Evolutionary conservation across 202 grass and related monocot genomes (phyloP), one percentile per base, ranked within the genome.

Genomic region (Zoysia matrella): DNA sequence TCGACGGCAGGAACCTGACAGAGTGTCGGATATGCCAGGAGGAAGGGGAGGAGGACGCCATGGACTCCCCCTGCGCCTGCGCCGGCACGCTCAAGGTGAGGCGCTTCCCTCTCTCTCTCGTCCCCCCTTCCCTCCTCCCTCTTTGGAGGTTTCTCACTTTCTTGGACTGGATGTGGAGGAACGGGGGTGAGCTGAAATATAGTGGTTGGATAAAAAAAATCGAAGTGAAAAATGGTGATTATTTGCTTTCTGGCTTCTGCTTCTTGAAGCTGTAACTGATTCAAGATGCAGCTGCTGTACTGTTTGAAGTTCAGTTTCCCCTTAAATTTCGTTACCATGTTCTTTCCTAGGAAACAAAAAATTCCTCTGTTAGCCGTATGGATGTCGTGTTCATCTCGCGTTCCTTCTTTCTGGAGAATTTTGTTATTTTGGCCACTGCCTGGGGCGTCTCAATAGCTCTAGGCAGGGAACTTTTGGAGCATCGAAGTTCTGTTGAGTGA

Each of bases 11-110:
- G 41, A 85, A 72, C 58, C 52, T 81, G 58, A 88, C 77, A 13
- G 96, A 99, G 83, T 99, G 96, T 77, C 87, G 93, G 81, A 99
- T 99, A 87, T 99, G 96, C 60, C 96, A 99, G 85, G 93, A 99
- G 83, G 96, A 99, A 80, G 96, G 83, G 16, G 89, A 94, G 2
- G 96, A 99, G 78, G 45, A 40, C 66, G 89, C 90, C 65, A 93
- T 99, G 93, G 96, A 99, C 78, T 85, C 91, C 5, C 96, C 96
- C 69, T 99, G 96, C 77, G 96, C 93, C 52, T 99, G 96, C 77
- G 74, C 67, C 67, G 96, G 96, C 51, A 99, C 96, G 15, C 91
- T 99, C 70, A 99, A 99, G 93, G 96, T 98, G 42, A 75, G 52
- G 18, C 73, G 48, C 57, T 74, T 11, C 51, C 47, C 80, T 67